phyloP scores from a whole-genome alignment of 1,139 yeast genomes.

The Martiniozyma asiatica region DNA sequence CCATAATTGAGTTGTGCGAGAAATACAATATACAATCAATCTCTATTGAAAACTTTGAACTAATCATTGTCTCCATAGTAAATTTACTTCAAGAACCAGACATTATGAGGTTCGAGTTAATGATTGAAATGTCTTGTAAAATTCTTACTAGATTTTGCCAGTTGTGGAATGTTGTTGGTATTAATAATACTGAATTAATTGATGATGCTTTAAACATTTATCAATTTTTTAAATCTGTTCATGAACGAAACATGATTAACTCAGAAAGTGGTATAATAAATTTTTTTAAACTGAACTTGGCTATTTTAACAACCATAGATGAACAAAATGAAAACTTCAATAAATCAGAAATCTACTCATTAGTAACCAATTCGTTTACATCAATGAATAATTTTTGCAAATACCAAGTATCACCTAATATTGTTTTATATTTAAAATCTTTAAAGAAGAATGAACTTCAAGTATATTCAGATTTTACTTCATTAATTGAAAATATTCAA shows the following conservation, averaged over 20 bases:
- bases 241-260: slow-evolving; percentile 9
- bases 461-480: slow-evolving; percentile 26
- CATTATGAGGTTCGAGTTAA: slow-evolving; percentile 12
- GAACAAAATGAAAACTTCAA: neutral
- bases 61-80: slow-evolving; percentile 4
- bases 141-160: slow-evolving; percentile 3
- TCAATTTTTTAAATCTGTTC: slow-evolving; percentile 4
- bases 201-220: slow-evolving; percentile 2
- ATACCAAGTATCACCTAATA: slow-evolving; percentile 5
- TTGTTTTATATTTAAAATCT: slow-evolving; percentile 6
- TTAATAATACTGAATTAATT: slow-evolving; percentile 5
- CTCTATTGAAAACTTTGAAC: slow-evolving; percentile 2
- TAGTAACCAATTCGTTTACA: slow-evolving; percentile 5
- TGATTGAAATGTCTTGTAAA: slow-evolving; percentile 7
- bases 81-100: slow-evolving; percentile 8
- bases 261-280: slow-evolving; percentile 7
- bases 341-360: neutral
- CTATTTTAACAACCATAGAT: neutral
- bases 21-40: neutral
- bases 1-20: no score
- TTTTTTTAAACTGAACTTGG: slow-evolving; percentile 6
- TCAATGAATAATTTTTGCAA: slow-evolving; percentile 11
- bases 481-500: slow-evolving; percentile 26
- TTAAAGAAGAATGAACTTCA: slow-evolving; percentile 15
- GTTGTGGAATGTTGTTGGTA: slow-evolving; percentile 5